A percentile compares a stretch with the other conserved stretches of the same genome.
phyloP scores from a whole-genome alignment of 805 yeast genomes.

The Diddensiella santjacobensis region DNA sequence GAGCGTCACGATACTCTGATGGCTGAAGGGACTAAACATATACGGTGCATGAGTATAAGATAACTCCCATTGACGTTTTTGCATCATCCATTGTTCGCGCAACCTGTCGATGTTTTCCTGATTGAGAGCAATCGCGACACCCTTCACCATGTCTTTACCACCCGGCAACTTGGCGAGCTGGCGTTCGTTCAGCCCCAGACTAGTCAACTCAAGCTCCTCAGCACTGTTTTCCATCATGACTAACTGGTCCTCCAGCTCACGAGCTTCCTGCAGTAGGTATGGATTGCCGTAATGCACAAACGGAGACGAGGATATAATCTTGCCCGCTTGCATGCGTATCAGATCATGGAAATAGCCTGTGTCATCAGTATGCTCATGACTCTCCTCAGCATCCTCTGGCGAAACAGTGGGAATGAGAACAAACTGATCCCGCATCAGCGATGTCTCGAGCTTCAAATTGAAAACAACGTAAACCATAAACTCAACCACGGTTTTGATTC shows the following conservation, averaged over 20 bases:
- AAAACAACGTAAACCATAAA: slow-evolving; percentile 76
- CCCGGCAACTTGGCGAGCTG: slow-evolving; percentile 35
- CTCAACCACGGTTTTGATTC: slow-evolving; percentile 73
- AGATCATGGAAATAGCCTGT: slow-evolving; percentile 23
- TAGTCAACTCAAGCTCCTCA: slow-evolving; percentile 13
- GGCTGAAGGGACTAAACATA: slow-evolving; percentile 64
- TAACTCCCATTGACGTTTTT: slow-evolving; percentile 65
- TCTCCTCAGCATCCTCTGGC: neutral
- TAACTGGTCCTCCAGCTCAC: slow-evolving; percentile 46
- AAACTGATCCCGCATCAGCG: slow-evolving; percentile 66
- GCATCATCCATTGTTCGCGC: slow-evolving; percentile 35
- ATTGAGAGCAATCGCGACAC: slow-evolving; percentile 37
- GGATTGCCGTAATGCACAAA: slow-evolving; percentile 75
- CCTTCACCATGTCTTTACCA: slow-evolving; percentile 34
- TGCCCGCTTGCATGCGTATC: slow-evolving; percentile 28
- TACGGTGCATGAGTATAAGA: slow-evolving; percentile 50
- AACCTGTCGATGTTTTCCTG: slow-evolving; percentile 30
- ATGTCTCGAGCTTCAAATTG: slow-evolving; percentile 75
- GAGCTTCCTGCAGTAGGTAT: slow-evolving; percentile 49
- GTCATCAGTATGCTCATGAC: slow-evolving; percentile 8
- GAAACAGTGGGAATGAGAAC: slow-evolving; percentile 37
- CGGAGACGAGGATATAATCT: slow-evolving; percentile 79
- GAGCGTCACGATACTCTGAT: slow-evolving; percentile 73
- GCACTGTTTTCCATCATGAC: slow-evolving; percentile 23
- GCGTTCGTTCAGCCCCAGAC: slow-evolving; percentile 5